phyloP scores from a whole-genome alignment of 352 stramenopile species.

The Phytopythium kandeliae region DNA sequence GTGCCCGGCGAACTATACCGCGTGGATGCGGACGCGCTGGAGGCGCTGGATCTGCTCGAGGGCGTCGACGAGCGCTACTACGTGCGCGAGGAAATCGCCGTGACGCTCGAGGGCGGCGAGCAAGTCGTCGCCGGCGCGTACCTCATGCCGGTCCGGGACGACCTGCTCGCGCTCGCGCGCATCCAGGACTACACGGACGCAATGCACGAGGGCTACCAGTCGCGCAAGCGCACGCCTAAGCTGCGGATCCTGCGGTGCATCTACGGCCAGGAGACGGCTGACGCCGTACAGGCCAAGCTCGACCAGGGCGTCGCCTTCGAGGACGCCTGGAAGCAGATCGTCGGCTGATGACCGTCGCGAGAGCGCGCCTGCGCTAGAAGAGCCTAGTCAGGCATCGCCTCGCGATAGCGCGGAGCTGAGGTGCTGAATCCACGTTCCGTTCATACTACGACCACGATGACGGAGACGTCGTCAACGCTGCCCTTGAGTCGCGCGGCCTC shows the following conservation, averaged over 20 bases:
- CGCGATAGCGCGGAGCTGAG: no score
- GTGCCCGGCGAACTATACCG: constrained; percentile 58
- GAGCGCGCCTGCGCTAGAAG: no score
- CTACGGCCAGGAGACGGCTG: constrained; percentile 32
- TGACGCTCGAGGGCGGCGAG: constrained; percentile 43
- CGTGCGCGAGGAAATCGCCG: constrained; percentile 49
- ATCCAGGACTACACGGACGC: constrained; percentile 47
- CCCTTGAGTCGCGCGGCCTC: constrained; percentile 38
- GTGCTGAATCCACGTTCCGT: no score
- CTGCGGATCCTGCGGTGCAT: constrained; percentile 55
- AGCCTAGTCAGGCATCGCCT: no score
- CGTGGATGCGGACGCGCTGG: constrained; percentile 45
- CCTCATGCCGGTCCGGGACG: constrained; percentile 47
- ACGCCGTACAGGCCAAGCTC: constrained; percentile 33
- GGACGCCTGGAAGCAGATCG: constrained; percentile 34
- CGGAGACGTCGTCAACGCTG: constrained; percentile 63
- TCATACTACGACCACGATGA: constrained; percentile 52
- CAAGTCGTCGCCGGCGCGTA: constrained; percentile 42
- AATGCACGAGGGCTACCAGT: constrained; percentile 42
- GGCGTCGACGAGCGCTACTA: constrained; percentile 66
- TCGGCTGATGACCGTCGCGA: no score
- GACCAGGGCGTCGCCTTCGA: constrained; percentile 35
- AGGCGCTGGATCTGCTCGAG: constrained; percentile 70
- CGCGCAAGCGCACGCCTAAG: constrained; percentile 29
- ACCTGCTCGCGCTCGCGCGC: constrained; percentile 39